These are phyloP conservation scores for Hypoxylon rubiginosum DNA, from an alignment of 2,329 filamentous ascomycete species.

Conservation along the genomic window DNA sequence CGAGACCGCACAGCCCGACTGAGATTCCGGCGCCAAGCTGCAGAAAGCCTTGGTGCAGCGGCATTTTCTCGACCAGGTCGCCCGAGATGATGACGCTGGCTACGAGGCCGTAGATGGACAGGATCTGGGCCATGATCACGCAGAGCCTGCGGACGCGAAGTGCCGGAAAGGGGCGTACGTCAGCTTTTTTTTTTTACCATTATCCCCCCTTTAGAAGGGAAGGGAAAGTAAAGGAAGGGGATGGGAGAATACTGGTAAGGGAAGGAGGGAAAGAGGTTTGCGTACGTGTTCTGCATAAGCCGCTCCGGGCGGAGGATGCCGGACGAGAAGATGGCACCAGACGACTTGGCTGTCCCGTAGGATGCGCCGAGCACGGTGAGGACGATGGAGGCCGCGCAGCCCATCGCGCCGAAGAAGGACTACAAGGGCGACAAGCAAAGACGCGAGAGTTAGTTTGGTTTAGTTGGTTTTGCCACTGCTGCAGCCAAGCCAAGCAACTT, in stretches of 20 bases:
- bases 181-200: constrained; percentile 12
- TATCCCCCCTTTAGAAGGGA: background rate
- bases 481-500: background rate
- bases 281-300: constrained; percentile 59
- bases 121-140: constrained; percentile 63
- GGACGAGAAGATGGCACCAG: constrained; percentile 58
- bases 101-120: constrained; percentile 63
- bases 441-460: constrained; percentile 24
- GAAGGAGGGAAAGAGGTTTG: background rate
- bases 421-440: no score
- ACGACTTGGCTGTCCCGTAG: constrained; percentile 98
- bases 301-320: constrained; percentile 61
- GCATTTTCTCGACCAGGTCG: constrained; percentile 57
- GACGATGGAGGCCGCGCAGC: constrained; percentile 88
- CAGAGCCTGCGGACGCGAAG: constrained; percentile 52
- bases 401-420: constrained; percentile 87
- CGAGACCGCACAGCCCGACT: constrained; percentile 60
- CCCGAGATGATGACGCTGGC: constrained; percentile 60
- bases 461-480: no score
- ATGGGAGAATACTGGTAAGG: background rate
- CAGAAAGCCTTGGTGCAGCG: constrained; percentile 59
- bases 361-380: constrained; percentile 96
- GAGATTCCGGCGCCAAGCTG: constrained; percentile 60
- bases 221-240: background rate
- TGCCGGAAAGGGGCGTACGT: constrained; percentile 11